Percentiles rank a stretch among this genome's conserved stretches.
These are phyloP conservation scores for Lycium barbarum DNA, from an alignment of 257 asterid species.

Conservation along the genomic window DNA sequence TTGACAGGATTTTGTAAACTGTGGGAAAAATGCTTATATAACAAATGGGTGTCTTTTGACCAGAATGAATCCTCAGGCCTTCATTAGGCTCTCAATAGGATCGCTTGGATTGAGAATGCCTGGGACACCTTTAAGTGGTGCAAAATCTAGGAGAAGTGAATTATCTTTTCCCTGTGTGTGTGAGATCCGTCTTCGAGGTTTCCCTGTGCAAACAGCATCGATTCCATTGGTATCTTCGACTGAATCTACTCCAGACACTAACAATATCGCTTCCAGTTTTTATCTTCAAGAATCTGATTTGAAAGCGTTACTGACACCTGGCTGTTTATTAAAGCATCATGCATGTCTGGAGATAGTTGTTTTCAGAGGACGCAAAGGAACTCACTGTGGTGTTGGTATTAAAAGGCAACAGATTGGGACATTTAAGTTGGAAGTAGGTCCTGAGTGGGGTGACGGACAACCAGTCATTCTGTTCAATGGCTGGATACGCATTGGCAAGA, in stretches of 20 bases:
- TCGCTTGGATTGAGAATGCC: constrained; percentile 79
- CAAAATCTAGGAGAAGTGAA: constrained; percentile 56
- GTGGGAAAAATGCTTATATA: constrained; percentile 21
- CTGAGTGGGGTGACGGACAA: constrained; percentile 87
- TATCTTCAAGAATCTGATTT: constrained; percentile 83
- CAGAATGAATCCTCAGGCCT: constrained; percentile 89
- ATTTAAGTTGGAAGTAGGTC: constrained; percentile 76
- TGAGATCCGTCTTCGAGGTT: constrained; percentile 93
- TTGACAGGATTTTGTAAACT: constrained; percentile 20
- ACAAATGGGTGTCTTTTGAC: constrained; percentile 60
- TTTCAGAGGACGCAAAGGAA: constrained; percentile 69
- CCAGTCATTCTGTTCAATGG: constrained; percentile 74
- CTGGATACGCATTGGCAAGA: constrained; percentile 86
- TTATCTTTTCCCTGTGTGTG: constrained; percentile 74
- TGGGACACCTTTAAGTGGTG: constrained; percentile 44
- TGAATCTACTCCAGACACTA: constrained; percentile 61
- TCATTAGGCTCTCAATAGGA: constrained; percentile 82
- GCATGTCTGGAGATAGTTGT: constrained; percentile 79
- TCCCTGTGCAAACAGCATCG: constrained; percentile 80
- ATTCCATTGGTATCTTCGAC: constrained; percentile 77
- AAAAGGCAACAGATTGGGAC: constrained; percentile 82
- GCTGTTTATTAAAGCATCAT: constrained; percentile 69
- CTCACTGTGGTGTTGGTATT: constrained; percentile 74
- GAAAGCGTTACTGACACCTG: constrained; percentile 69
- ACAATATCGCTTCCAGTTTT: constrained; percentile 69